Percentiles rank a stretch among this genome's conserved stretches.
Evolutionary conservation across 768 basidiomycete genomes (phyloP).

Genomic region (Phanerochaete carnosa): DNA sequence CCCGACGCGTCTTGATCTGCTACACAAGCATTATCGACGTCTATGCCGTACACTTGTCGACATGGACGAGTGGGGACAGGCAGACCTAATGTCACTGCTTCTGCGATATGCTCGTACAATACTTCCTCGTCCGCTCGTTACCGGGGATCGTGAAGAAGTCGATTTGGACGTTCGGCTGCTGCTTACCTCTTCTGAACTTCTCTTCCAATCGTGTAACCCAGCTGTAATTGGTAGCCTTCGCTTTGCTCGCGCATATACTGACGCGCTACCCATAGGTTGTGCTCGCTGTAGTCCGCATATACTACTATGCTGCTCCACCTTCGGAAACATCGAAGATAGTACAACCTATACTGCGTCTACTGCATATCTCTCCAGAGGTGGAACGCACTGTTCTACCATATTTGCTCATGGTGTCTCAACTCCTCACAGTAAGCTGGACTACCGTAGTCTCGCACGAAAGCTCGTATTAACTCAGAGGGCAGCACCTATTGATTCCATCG

Average conservation of each 20-base stretch:
- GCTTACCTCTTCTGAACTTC: conserved; percentile 64
- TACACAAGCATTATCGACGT: conserved; percentile 86
- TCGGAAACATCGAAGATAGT: conserved; percentile 56
- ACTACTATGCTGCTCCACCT: conserved; percentile 70
- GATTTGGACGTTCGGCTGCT: conserved; percentile 80
- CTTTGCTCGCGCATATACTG: background rate
- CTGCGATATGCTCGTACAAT: conserved; percentile 81
- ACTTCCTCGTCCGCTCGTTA: conserved; percentile 59
- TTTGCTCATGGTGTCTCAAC: conserved; percentile 58
- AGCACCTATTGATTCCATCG: conserved; percentile 64
- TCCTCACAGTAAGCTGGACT: conserved; percentile 50
- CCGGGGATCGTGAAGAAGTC: conserved; percentile 46
- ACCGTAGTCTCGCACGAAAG: background rate
- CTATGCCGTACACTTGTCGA: conserved; percentile 83
- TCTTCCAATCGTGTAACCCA: conserved; percentile 85
- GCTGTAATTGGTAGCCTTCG: conserved; percentile 52
- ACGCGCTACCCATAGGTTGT: conserved; percentile 55
- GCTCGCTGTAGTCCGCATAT: conserved; percentile 65
- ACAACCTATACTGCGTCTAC: conserved; percentile 70
- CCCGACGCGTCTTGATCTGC: conserved; percentile 78
- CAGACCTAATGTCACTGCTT: conserved; percentile 73
- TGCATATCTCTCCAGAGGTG: conserved; percentile 66
- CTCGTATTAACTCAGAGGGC: background rate
- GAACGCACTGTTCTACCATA: conserved; percentile 75
- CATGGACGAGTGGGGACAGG: conserved; percentile 96